Evolutionary conservation across 169 alveolate genomes (phyloP).

Genomic region (Plasmodium yoelii): DNA sequence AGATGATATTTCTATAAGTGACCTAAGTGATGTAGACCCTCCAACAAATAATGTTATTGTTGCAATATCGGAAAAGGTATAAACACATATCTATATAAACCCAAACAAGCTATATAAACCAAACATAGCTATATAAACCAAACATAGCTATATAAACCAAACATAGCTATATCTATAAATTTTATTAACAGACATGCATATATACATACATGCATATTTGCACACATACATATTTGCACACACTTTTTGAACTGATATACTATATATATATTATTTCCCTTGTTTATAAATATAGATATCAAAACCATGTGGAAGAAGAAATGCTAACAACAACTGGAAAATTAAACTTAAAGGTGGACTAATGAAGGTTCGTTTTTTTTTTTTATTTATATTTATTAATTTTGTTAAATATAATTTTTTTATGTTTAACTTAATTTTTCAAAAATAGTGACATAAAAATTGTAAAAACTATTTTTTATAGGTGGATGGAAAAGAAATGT

Average conservation of each 20-base stretch:
- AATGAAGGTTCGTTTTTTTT: slow-evolving; percentile 40
- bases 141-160: not conserved
- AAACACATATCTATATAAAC: not conserved
- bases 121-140: too few species aligned
- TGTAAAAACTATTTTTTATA: not conserved
- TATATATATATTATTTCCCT: too few species aligned
- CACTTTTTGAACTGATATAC: too few species aligned
- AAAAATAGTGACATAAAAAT: too few species aligned
- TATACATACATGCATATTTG: too few species aligned
- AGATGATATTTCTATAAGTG: slow-evolving; percentile 64
- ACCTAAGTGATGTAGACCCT: slow-evolving; percentile 75
- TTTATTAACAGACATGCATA: too few species aligned
- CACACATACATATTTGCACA: too few species aligned
- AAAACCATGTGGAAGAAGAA: slow-evolving; percentile 67
- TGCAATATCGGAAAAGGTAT: slow-evolving; percentile 55
- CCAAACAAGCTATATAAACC: not conserved
- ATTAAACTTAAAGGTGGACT: slow-evolving; percentile 70
- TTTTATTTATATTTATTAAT: not conserved
- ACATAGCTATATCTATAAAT: not conserved
- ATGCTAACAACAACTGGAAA: slow-evolving; percentile 68
- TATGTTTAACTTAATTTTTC: too few species aligned
- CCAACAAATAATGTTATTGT: slow-evolving; percentile 47
- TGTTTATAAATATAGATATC: slow-evolving; percentile 16
- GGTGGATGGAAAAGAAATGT: slow-evolving; percentile 74
- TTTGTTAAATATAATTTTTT: too few species aligned